Conservation (phyloP, 2,329 filamentous ascomycete genomes). For the Epichloe baconii region DNA sequence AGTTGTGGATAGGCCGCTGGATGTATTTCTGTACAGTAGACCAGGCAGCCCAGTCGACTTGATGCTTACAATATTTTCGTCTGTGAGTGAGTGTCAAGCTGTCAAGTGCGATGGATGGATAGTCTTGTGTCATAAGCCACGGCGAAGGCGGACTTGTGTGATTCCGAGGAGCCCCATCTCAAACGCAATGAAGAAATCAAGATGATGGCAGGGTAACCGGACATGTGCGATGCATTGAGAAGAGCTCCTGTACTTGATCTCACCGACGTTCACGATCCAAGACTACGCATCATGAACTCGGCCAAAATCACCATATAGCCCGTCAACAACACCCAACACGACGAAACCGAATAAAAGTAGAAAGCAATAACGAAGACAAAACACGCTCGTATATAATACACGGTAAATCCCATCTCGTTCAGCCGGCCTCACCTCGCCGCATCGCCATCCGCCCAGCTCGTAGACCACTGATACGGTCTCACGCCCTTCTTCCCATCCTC, state of each 20-base stretch:
- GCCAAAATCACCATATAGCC: no score
- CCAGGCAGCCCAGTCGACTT: slow-evolving; percentile 14
- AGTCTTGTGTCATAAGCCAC: no score
- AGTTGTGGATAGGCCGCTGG: slow-evolving; percentile 13
- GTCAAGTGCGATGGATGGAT: neutral
- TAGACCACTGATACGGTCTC: slow-evolving; percentile 21
- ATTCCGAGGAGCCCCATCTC: no score
- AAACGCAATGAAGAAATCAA: no score
- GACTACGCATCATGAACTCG: no score
- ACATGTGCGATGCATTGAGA: no score
- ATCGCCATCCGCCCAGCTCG: slow-evolving; percentile 22
- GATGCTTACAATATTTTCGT: neutral
- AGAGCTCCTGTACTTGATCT: no score
- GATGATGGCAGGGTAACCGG: no score
- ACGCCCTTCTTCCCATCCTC: slow-evolving; percentile 1
- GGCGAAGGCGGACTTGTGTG: no score
- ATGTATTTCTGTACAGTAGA: slow-evolving; percentile 15
- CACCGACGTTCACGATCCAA: no score
- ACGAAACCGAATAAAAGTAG: neutral
- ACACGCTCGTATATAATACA: neutral
- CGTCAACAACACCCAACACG: no score
- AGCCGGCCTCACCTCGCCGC: slow-evolving; percentile 9
- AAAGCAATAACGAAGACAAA: neutral
- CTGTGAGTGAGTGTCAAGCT: neutral
- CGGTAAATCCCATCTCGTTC: neutral